These are phyloP conservation scores for Candida chilensis DNA, from an alignment of 805 yeast genomes.

Conservation along the genomic window DNA sequence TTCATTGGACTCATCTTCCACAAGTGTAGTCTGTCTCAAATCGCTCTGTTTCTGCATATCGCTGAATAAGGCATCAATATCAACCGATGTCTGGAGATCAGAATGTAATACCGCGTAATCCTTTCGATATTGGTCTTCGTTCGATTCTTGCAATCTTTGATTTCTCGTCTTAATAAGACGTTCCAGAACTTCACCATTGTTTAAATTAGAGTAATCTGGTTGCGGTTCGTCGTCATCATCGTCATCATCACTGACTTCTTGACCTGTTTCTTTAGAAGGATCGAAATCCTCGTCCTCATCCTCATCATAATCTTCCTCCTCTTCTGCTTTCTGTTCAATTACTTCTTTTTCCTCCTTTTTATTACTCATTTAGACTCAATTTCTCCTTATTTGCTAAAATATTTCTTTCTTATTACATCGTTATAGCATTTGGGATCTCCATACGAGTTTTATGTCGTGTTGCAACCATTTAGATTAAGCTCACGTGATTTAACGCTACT, in stretches of 20 bases:
- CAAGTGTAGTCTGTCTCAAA: neutral
- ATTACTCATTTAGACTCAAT: too few relatives aligned
- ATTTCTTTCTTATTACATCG: too few relatives aligned
- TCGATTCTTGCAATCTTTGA: constrained; percentile 38
- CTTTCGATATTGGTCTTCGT: constrained; percentile 4
- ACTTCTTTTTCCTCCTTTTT: neutral
- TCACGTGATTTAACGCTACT: too few relatives aligned
- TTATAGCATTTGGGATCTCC: too few relatives aligned
- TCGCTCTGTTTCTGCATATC: constrained; percentile 27
- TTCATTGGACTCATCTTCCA: neutral
- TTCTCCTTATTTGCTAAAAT: too few relatives aligned
- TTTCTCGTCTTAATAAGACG: constrained; percentile 65
- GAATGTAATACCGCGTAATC: constrained; percentile 8
- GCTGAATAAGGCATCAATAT: constrained; percentile 46
- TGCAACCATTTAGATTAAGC: too few relatives aligned
- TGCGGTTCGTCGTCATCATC: constrained; percentile 11
- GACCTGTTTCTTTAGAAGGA: constrained; percentile 21
- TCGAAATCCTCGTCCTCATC: constrained; percentile 52
- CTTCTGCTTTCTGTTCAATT: constrained; percentile 6
- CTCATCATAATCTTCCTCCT: constrained; percentile 38
- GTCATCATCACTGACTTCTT: constrained; percentile 6
- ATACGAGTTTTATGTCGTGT: too few relatives aligned
- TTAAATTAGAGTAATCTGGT: constrained; percentile 42
- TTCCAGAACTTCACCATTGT: constrained; percentile 35
- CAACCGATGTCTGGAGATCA: constrained; percentile 17